A percentile compares a stretch with the other conserved stretches of the same genome.
Evolutionary conservation across 139 green algal species (phyloP).

Genomic region (Tetraselmis striata): DNA sequence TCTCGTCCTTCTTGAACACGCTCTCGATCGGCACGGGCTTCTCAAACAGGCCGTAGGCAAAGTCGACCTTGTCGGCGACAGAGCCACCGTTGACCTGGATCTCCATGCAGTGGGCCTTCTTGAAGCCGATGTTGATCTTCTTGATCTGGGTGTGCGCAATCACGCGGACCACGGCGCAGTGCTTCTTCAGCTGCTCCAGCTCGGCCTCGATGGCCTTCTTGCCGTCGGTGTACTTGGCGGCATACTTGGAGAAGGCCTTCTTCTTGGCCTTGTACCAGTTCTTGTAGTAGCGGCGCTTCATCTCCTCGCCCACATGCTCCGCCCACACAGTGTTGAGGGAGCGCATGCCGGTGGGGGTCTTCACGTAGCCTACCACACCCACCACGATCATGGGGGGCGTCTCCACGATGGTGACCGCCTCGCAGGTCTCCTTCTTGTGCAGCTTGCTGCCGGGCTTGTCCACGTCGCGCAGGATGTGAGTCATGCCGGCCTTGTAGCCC

Average conservation of each 20-base stretch:
- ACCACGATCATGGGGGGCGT: constrained; percentile 95
- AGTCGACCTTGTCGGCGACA: constrained; percentile 93
- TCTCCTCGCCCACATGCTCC: constrained; percentile 91
- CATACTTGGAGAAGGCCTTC: constrained; percentile 98
- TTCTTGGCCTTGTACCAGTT: constrained; percentile 98
- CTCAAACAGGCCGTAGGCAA: constrained; percentile 88
- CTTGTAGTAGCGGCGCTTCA: constrained; percentile 93
- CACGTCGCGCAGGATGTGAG: constrained; percentile 97
- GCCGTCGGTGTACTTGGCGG: constrained; percentile 90
- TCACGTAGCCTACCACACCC: constrained; percentile 93
- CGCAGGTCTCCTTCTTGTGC: constrained; percentile 99
- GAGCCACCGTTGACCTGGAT: constrained; percentile 97
- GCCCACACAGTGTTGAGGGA: constrained; percentile 93
- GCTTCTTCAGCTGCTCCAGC: constrained; percentile 92
- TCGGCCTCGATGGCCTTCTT: constrained; percentile 84
- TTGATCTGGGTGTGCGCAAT: constrained; percentile 90
- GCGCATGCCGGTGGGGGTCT: constrained; percentile 86
- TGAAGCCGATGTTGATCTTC: constrained; percentile 80
- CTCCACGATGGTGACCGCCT: constrained; percentile 97
- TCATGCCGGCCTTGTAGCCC: constrained; percentile 92
- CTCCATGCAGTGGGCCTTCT: constrained; percentile 98
- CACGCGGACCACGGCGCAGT: constrained; percentile 81
- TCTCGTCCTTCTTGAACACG: constrained; percentile 90
- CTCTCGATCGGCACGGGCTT: constrained; percentile 81
- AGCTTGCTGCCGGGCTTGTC: constrained; percentile 98